Evolutionary conservation across 2,329 filamentous ascomycete genomes (phyloP).

Genomic region (Colletotrichum orchidophilum): DNA sequence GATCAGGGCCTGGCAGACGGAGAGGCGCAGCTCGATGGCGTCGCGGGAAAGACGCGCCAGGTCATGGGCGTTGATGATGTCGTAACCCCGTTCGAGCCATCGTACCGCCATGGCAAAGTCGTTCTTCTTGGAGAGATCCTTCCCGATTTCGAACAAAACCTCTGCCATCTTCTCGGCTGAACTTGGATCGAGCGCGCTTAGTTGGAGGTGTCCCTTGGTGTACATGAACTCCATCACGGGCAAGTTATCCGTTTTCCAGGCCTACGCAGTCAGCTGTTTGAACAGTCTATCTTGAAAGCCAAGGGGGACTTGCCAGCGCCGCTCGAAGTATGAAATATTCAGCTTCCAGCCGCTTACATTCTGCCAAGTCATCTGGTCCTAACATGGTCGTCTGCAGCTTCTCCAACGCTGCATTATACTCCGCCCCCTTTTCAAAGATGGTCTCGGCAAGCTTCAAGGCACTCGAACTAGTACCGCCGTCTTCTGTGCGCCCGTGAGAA

Average conservation of each 20-base stretch:
- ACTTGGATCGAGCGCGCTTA: constrained; percentile 52
- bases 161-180: constrained; percentile 72
- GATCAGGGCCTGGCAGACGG: constrained; percentile 72
- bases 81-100: constrained; percentile 78
- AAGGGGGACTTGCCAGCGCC: constrained; percentile 63
- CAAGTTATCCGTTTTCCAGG: constrained; percentile 77
- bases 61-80: constrained; percentile 65
- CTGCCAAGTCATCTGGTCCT: constrained; percentile 42
- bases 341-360: constrained; percentile 53
- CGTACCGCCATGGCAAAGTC: constrained; percentile 66
- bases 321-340: constrained; percentile 75
- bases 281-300: not conserved
- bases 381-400: constrained; percentile 38
- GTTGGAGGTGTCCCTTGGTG: constrained; percentile 60
- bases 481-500: constrained; percentile 46
- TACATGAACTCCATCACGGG: constrained; percentile 86
- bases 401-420: constrained; percentile 57
- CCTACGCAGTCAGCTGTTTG: constrained; percentile 53
- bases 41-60: constrained; percentile 66
- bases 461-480: constrained; percentile 56
- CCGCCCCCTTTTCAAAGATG: constrained; percentile 71
- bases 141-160: constrained; percentile 78
- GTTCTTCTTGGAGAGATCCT: constrained; percentile 59
- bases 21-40: constrained; percentile 70
- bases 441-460: constrained; percentile 57